Percentiles rank a stretch among this genome's conserved stretches.
Evolutionary conservation across 2,329 filamentous ascomycete species (phyloP).

Genomic region (Colletotrichum phormii): DNA sequence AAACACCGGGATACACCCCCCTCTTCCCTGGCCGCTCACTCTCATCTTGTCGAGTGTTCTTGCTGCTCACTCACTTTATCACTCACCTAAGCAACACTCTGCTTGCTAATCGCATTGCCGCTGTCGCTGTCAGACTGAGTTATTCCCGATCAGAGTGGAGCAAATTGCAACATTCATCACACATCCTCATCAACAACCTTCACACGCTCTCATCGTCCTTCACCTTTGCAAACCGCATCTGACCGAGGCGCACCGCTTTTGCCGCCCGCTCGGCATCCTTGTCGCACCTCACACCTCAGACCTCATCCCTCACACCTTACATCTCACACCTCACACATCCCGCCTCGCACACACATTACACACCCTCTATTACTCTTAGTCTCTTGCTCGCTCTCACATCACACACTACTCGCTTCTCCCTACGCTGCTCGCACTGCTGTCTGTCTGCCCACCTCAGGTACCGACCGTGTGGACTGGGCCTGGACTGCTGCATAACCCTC

Average conservation of each 20-base stretch:
- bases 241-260: constrained; percentile 26
- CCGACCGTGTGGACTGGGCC: constrained; percentile 33
- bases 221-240: constrained; percentile 25
- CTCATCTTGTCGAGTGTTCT: not conserved
- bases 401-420: not conserved
- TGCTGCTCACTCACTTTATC: not conserved
- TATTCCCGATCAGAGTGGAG: not conserved
- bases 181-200: not conserved
- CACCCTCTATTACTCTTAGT: not conserved
- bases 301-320: not conserved
- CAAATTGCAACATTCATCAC: not conserved
- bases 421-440: constrained; percentile 11
- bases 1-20: not conserved
- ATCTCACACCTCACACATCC: not conserved
- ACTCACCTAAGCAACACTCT: not conserved
- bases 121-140: not conserved
- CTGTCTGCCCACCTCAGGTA: constrained; percentile 15
- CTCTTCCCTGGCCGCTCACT: constrained; percentile 4
- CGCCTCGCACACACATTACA: constrained; percentile 1
- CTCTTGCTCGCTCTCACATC: not conserved
- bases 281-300: not conserved
- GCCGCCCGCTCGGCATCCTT: constrained; percentile 24
- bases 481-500: constrained; percentile 2
- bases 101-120: not conserved
- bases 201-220: not conserved